Evolutionary conservation across 176 grass and related monocot genomes (phyloP), one percentile per base, ranked within the genome.

Genomic region (Oryza meyeriana): DNA sequence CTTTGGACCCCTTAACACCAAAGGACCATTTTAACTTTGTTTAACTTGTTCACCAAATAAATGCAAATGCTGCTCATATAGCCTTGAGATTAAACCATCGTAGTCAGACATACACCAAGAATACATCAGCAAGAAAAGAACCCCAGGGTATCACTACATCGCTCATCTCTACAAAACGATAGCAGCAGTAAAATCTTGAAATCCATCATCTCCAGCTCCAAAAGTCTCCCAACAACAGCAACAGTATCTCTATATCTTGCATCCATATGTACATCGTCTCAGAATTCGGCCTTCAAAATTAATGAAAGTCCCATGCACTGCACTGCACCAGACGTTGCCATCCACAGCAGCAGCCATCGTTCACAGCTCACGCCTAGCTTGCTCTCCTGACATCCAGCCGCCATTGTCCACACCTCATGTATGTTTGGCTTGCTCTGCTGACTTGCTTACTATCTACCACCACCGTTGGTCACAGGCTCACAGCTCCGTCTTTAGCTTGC

Each of bases 401-500:
- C 50, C 31, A 17, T 29, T 4, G 12, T 8, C 9, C 55, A 59
- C 55, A 59, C 0, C 55, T 26, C 55, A 64, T 25, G 24, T 12
- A 76, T 81, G 42, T 77, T 64, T 32, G 77, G 35, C 64, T 81
- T 52, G 14, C 66, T 81, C 59, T 78, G 42, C 58, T 72, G 45
- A 33, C 44, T 59, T 72, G 78, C 44, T 66, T 72, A 72, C 78
- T 77, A 73, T 69, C 68, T 30, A 76, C 57, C 28, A 68, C 22
- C 55, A 57, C 31, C 17, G 12, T 32, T 11, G 30, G 29, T 90
- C 88, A 90, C 69, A 90, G 79, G 18, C 30, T 90, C 88, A 90
- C 69, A 90, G 79, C 79, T 90, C 88, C 20, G 84, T 86, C 80
- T 90, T 90, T 55, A 90, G 79, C 68, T 90, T 86, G 84, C 61